These are phyloP conservation scores for Lipomyces orientalis DNA, from an alignment of 805 yeast genomes.

Conservation along the genomic window DNA sequence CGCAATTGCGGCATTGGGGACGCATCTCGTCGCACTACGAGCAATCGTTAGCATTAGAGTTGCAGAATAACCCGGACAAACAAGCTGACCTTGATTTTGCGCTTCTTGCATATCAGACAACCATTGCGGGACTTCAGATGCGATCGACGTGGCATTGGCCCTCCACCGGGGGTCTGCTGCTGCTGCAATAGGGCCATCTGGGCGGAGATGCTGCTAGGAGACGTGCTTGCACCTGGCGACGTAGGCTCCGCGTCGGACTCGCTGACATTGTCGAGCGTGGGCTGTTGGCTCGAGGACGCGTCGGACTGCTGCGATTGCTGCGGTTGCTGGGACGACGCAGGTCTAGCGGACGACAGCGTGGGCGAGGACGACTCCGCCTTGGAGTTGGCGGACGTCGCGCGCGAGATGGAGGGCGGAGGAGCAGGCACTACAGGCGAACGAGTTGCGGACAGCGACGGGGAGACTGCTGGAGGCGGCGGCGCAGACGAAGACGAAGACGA, in stretches of 20 bases:
- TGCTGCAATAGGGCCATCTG: background rate
- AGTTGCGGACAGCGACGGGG: constrained; percentile 17
- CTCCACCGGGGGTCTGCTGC: constrained; percentile 2
- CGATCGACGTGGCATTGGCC: constrained; percentile 19
- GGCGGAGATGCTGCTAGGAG: background rate
- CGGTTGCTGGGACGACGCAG: constrained; percentile 6
- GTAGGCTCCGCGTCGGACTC: constrained; percentile 1
- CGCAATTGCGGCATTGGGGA: constrained; percentile 63
- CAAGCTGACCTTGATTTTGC: constrained; percentile 27
- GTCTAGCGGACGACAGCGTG: constrained; percentile 6
- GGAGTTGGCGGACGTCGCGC: background rate
- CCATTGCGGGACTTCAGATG: constrained; percentile 35
- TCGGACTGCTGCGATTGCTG: background rate
- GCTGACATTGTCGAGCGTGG: constrained; percentile 1
- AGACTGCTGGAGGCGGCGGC: background rate
- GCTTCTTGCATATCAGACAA: constrained; percentile 34
- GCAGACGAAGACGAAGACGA: background rate
- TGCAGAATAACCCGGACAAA: background rate
- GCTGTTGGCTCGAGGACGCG: background rate
- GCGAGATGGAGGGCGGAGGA: constrained; percentile 16
- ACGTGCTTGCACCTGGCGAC: background rate
- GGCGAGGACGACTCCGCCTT: background rate
- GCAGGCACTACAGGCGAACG: constrained; percentile 21
- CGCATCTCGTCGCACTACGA: constrained; percentile 60
- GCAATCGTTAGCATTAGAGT: background rate